Percentiles rank a stretch among this genome's conserved stretches.
Conservation (phyloP, 2,329 filamentous ascomycete genomes). For the Fusarium foetens region DNA sequence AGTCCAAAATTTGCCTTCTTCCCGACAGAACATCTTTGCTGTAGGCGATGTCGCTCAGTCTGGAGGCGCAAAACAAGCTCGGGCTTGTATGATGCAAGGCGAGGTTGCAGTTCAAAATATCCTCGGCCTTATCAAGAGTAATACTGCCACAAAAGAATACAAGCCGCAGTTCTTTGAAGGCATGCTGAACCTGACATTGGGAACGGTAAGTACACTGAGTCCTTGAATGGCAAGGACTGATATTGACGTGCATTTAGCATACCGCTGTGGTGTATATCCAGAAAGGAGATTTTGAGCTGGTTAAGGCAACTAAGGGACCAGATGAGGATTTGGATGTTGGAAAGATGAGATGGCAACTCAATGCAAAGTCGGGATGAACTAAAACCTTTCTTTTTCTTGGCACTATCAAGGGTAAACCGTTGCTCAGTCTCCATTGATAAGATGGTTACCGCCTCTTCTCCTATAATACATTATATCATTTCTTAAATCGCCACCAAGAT, state of each 20-base stretch:
- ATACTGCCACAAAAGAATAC: background rate
- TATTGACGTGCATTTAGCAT: background rate
- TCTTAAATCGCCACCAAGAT: rapidly evolving
- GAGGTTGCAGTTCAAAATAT: constrained; percentile 15
- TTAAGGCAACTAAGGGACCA: background rate
- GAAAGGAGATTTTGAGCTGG: constrained; percentile 9
- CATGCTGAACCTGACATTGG: constrained; percentile 6
- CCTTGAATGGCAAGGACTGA: rapidly evolving
- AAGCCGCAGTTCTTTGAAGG: constrained; percentile 17
- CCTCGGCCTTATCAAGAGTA: background rate
- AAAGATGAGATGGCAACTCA: constrained; percentile 6
- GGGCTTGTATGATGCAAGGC: constrained; percentile 19
- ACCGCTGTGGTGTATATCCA: background rate
- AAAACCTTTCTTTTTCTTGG: rapidly evolving
- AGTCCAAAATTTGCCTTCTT: background rate
- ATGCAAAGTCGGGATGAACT: background rate
- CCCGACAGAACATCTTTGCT: background rate
- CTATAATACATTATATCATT: background rate
- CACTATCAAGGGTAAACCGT: rapidly evolving
- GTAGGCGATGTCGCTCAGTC: constrained; percentile 20
- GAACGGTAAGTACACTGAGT: background rate
- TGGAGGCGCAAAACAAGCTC: constrained; percentile 27
- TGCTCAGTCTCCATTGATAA: rapidly evolving
- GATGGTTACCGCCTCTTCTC: too few relatives aligned
- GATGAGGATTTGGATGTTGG: constrained; percentile 7